phyloP scores from a whole-genome alignment of 2,329 filamentous ascomycete species.

The Colletotrichum sp. region DNA sequence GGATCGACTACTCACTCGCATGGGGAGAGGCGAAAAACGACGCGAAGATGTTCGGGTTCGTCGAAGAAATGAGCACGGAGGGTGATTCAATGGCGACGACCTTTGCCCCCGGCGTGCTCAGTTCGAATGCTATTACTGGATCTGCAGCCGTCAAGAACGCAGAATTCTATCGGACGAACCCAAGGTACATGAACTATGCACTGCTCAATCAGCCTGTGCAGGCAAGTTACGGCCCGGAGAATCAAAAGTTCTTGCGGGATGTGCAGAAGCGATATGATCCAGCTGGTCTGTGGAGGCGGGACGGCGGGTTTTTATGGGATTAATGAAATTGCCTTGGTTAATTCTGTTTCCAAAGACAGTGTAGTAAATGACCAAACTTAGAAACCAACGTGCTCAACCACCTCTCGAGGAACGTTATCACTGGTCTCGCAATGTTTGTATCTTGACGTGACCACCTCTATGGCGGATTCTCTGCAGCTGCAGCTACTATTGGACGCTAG shows the following conservation, averaged over 20 bases:
- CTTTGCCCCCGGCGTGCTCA: background rate
- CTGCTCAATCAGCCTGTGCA: background rate
- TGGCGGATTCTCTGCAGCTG: too few species aligned
- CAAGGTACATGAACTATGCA: background rate
- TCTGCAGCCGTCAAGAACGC: background rate
- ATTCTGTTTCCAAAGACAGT: background rate
- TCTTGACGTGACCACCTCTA: too few species aligned
- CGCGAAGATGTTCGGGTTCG: background rate
- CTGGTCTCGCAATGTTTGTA: too few species aligned
- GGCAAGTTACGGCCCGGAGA: background rate
- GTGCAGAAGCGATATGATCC: background rate
- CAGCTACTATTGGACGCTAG: too few species aligned
- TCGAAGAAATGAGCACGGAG: background rate
- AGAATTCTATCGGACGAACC: background rate
- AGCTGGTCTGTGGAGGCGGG: background rate
- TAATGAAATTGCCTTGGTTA: background rate
- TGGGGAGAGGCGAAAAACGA: background rate
- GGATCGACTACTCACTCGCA: background rate
- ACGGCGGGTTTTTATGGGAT: background rate
- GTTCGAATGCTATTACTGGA: background rate
- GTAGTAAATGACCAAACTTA: background rate
- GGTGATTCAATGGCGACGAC: background rate
- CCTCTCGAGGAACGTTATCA: too few species aligned
- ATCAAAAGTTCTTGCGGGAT: background rate
- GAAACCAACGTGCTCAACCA: background rate